A percentile compares a stretch with the other conserved stretches of the same genome.
phyloP scores from a whole-genome alignment of 2,329 filamentous ascomycete genomes.

The Onygena corvina region DNA sequence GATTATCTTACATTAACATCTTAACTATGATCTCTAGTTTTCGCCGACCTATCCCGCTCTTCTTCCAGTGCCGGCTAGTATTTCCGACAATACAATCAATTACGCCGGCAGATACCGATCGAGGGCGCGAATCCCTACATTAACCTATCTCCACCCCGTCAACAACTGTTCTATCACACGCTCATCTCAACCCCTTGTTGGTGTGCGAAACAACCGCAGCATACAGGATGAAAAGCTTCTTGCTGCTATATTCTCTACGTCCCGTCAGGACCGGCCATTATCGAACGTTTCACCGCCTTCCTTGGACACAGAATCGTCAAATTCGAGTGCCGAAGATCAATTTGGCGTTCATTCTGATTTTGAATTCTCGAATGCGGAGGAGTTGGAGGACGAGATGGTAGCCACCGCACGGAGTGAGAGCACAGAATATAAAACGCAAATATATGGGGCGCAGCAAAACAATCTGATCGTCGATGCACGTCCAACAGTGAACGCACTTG shows the following conservation, averaged over 20 bases:
- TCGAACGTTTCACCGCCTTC: slow-evolving; percentile 29
- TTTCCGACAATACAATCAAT: slow-evolving; percentile 95
- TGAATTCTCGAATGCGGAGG: slow-evolving; percentile 51
- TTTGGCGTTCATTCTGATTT: slow-evolving; percentile 30
- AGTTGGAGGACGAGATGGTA: slow-evolving; percentile 57
- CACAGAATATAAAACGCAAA: slow-evolving; percentile 48
- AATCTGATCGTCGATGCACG: slow-evolving; percentile 95
- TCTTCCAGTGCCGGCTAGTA: slow-evolving; percentile 70
- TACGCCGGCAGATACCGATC: slow-evolving; percentile 86
- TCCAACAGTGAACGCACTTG: slow-evolving; percentile 84
- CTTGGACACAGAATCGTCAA: slow-evolving; percentile 34
- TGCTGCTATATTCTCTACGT: slow-evolving; percentile 78
- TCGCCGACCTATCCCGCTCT: slow-evolving; percentile 84
- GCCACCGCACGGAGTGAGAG: slow-evolving; percentile 44
- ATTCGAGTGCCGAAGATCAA: slow-evolving; percentile 43
- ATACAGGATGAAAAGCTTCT: slow-evolving; percentile 93
- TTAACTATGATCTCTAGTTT: slow-evolving; percentile 42
- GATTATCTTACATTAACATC: slow-evolving; percentile 12
- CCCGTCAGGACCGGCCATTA: slow-evolving; percentile 36
- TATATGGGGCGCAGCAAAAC: slow-evolving; percentile 85
- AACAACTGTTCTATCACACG: slow-evolving; percentile 96
- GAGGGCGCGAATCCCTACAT: slow-evolving; percentile 69
- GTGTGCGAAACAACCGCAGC: slow-evolving; percentile 74
- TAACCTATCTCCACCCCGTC: slow-evolving; percentile 89
- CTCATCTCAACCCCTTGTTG: slow-evolving; percentile 82